Evolutionary conservation across 129 eudicot species (phyloP).

Genomic region (Chrysanthemum seticuspe): DNA sequence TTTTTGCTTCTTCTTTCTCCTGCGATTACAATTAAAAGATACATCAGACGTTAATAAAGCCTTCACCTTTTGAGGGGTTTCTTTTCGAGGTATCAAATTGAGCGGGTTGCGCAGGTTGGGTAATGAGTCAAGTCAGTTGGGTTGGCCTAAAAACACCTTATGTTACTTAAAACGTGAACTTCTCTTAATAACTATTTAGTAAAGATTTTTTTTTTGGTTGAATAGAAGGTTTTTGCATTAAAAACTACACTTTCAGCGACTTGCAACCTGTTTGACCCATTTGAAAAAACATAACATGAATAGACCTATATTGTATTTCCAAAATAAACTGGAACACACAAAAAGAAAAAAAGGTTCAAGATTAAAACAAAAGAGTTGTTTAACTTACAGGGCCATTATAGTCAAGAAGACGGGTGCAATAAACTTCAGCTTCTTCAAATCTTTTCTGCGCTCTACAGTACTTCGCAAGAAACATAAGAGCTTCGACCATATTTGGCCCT

Average conservation of each 20-base stretch:
- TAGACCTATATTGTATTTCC: background rate
- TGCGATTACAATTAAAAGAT: constrained; percentile 31
- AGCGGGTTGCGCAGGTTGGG: background rate
- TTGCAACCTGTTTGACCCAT: no score
- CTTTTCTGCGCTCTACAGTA: constrained; percentile 53
- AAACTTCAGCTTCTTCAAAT: constrained; percentile 84
- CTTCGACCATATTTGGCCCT: constrained; percentile 90
- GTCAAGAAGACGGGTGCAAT: constrained; percentile 89
- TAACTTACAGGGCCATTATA: constrained; percentile 89
- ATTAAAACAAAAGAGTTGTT: background rate
- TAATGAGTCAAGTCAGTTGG: background rate
- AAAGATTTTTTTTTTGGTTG: no score
- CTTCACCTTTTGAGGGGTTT: constrained; percentile 10
- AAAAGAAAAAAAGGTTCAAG: background rate
- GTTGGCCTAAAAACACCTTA: background rate
- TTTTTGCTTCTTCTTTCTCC: constrained; percentile 91
- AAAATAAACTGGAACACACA: background rate
- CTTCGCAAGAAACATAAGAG: constrained; percentile 65
- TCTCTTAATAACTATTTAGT: no score
- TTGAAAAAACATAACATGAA: no score
- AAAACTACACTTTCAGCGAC: no score
- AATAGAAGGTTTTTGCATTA: no score
- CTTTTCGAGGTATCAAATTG: background rate
- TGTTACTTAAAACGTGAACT: background rate
- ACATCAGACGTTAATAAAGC: background rate